Percentiles rank a stretch among this genome's conserved stretches.
phyloP scores from a whole-genome alignment of 345 rosid genomes.

The Aquilaria sinensis region DNA sequence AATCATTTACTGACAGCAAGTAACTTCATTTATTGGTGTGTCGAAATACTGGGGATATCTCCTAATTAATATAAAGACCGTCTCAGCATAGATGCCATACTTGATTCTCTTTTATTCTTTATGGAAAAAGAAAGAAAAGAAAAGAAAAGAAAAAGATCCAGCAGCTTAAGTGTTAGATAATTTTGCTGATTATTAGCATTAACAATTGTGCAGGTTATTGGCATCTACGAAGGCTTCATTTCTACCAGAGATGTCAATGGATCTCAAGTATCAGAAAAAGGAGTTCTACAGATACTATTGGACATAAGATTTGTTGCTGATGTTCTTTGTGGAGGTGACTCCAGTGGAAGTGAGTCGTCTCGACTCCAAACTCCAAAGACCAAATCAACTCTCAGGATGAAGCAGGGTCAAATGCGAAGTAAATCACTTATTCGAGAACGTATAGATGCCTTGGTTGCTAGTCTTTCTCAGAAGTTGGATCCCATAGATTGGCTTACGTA shows the following conservation, averaged over 20 bases:
- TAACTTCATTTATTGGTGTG: too few species aligned
- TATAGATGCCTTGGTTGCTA: constrained; percentile 51
- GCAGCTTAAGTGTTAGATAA: constrained; percentile 14
- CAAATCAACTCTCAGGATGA: constrained; percentile 55
- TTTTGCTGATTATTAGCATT: background rate
- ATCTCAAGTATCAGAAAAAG: constrained; percentile 87
- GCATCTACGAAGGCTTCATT: constrained; percentile 66
- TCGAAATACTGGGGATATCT: too few species aligned
- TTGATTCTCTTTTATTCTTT: too few species aligned
- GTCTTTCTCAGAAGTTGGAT: constrained; percentile 74
- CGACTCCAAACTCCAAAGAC: constrained; percentile 39
- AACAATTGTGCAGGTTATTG: constrained; percentile 52
- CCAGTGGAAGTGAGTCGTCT: constrained; percentile 36
- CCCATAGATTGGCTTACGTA: constrained; percentile 99
- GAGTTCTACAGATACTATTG: constrained; percentile 76
- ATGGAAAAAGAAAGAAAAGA: too few species aligned
- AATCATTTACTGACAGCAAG: too few species aligned
- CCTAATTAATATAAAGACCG: too few species aligned
- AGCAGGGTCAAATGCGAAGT: constrained; percentile 51
- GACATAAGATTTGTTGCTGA: constrained; percentile 87
- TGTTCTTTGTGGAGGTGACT: constrained; percentile 75
- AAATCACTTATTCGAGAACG: constrained; percentile 45
- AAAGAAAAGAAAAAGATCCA: background rate
- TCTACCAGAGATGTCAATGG: constrained; percentile 54
- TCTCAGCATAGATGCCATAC: too few species aligned